Base-by-base conservation (phyloP, 805 yeast genomes). In the Starmerella roubikii region DNA sequence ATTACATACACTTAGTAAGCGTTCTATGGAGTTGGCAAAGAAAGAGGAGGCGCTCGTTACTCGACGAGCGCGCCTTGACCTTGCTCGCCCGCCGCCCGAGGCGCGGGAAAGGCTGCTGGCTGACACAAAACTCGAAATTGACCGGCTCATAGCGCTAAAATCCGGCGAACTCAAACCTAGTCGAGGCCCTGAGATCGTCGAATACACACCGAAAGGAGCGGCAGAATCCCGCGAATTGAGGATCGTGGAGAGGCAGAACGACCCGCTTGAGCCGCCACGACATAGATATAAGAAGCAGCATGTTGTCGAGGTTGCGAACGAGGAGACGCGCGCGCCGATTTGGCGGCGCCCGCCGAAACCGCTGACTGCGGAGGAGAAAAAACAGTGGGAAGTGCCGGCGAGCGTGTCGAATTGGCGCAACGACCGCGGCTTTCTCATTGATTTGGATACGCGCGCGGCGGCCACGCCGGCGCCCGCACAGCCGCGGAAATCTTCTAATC, bases 321-420 rank as follows among this genome's bases (percentile, higher is more conserved):
- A 24, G 7, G 40, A 30, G 3, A 45, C 40, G 7, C 9, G 31
- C 0, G 67, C 84, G 32, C 74, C 81, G n/a, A 64, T 73, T 23
- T 57, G 67, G 23, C 59, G 64, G 21, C 64, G 69, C n/a, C 66
- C 74, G 5, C 72, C 72, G 3, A 41, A 58, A 18, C 62, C 68
- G 51, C 56, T 78, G 16, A 71, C 85, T 0, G 71, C 72, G 21
- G 82, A 78, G 48, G 93, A 85, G 38, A 80, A 75, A 46, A 73
- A 71, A 21, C 68, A 72, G 44, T 88, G 96, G 95, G 68, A 69
- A 34, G 84, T 91, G 23, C 97, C 97, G 0, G 76, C 94, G 0
- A 83, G 93, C 1, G 72, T 88, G 0, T 88, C 97, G 1, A 84
- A 83, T 56, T 91, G 97, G 96, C 86, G 85, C 57, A 91, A 91